Evolutionary conservation across 2,329 filamentous ascomycete genomes (phyloP), one percentile per base, ranked within the genome.

Genomic region (Talaromyces sp.): DNA sequence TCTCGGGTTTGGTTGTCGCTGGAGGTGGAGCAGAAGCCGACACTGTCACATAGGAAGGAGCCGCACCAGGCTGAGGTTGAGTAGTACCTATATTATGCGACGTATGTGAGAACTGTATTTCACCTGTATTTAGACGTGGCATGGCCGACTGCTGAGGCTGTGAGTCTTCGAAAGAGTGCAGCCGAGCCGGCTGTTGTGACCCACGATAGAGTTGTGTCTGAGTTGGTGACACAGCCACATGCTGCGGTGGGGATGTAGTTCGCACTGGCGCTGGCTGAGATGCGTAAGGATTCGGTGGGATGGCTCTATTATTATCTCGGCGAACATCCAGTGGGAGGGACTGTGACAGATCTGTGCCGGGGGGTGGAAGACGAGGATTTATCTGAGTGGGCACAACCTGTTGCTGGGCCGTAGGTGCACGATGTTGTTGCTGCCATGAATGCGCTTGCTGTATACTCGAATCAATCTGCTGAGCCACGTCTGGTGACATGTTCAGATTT

Each of bases 381-480:
- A 69, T 69, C 35, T 64, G 68, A 67, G 68, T 14, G 60, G 67
- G 33, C 4, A 50, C 24, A 27, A 69, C 68, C 37, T 71, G 72
- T 39, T 71, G 71, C 45, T 72, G 73, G 47, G 72, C 71, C 27
- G 71, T 69, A 78, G 41, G 59, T 8, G 22, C 27, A 19, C 59
- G 60, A n/a, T 68, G 69, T 39, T 69, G 72, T 24, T 47, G 64
- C 16, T 69, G 72, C 63, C 68, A 72, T 56, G 66, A 62, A 45
- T 65, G 67, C 57, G 67, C 62, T 60, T 70, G 61, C 11, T 63
- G 61, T 14, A 57, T 14, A 45, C 35, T 39, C 47, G 74, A 85
- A 87, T 71, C 65, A 16, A 64, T 35, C 47, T 90, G 88, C 72
- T 91, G 89, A 13, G 86, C 85, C 84, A 85, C 88, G 73, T 92